phyloP scores from a whole-genome alignment of 805 yeast genomes.

The Wickerhamomyces strasburgensis region DNA sequence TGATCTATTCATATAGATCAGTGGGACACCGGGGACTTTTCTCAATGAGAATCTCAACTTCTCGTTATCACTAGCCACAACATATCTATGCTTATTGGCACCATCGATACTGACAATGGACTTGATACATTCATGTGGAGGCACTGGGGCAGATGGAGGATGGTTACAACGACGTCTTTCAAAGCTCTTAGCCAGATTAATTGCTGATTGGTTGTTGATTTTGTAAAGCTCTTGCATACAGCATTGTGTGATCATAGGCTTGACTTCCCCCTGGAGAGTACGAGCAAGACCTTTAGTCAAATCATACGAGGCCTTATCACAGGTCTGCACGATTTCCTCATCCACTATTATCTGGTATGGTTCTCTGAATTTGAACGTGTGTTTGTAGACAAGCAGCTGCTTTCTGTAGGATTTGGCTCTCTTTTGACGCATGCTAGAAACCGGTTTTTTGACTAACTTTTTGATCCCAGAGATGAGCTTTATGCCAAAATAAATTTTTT shows the following conservation, averaged over 20 bases:
- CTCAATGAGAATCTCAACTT: conserved; percentile 65
- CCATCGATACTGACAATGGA: conserved; percentile 68
- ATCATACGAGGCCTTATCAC: conserved; percentile 66
- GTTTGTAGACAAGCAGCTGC: conserved; percentile 80
- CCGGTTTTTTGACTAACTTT: too few species aligned
- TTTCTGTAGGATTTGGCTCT: conserved; percentile 92
- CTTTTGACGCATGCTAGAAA: conserved; percentile 99
- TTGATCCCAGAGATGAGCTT: too few species aligned
- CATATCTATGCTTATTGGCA: conserved; percentile 82
- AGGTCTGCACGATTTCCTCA: conserved; percentile 64
- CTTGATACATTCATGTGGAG: conserved; percentile 72
- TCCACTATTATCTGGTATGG: conserved; percentile 92
- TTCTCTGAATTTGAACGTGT: conserved; percentile 86
- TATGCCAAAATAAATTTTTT: too few species aligned
- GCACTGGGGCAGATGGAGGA: conserved; percentile 52
- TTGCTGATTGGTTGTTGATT: conserved; percentile 67
- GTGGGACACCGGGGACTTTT: conserved; percentile 82
- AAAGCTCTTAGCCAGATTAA: conserved; percentile 71
- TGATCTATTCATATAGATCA: conserved; percentile 80
- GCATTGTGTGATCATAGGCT: conserved; percentile 93
- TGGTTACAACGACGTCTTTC: conserved; percentile 95
- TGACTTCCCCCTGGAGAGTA: conserved; percentile 80
- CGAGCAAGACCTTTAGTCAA: conserved; percentile 74
- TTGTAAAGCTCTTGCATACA: conserved; percentile 83
- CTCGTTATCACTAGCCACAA: conserved; percentile 80